Evolutionary conservation across 208 protist species (phyloP).

Genomic region (Trypanosoma theileri): DNA sequence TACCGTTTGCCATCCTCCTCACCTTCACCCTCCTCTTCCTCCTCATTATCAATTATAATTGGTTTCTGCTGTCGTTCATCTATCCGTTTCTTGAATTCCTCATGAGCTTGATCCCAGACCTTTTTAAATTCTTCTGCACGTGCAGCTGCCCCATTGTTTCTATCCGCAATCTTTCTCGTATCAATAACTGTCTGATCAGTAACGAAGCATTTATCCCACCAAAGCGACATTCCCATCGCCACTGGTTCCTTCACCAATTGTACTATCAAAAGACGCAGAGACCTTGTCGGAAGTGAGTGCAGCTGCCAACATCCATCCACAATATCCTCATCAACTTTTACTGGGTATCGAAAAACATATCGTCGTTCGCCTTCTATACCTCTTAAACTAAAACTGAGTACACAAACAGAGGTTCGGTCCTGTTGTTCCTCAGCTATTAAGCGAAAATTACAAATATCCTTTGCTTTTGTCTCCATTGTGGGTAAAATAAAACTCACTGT

Average conservation of each 20-base stretch:
- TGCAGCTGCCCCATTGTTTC: constrained; percentile 26
- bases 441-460: constrained; percentile 44
- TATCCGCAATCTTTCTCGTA: constrained; percentile 43
- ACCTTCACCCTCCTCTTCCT: not conserved
- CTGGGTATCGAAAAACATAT: constrained; percentile 53
- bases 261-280: constrained; percentile 58
- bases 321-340: constrained; percentile 61
- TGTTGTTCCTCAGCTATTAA: constrained; percentile 30
- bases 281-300: constrained; percentile 37
- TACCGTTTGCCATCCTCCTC: not conserved
- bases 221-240: constrained; percentile 56
- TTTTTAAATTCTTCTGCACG: constrained; percentile 46
- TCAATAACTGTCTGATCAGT: constrained; percentile 62
- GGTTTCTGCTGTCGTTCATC: not conserved
- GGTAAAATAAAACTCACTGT: constrained; percentile 72
- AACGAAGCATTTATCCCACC: constrained; percentile 77
- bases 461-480: constrained; percentile 33
- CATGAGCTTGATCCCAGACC: constrained; percentile 69
- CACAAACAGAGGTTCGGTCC: constrained; percentile 13
- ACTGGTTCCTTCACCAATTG: constrained; percentile 71
- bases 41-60: not conserved
- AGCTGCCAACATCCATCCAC: constrained; percentile 81
- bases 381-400: constrained; percentile 19
- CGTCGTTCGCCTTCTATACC: constrained; percentile 12
- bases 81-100: constrained; percentile 56